Conservation (phyloP, 192 early-diverging fungal species). For the Backusella luteola region DNA sequence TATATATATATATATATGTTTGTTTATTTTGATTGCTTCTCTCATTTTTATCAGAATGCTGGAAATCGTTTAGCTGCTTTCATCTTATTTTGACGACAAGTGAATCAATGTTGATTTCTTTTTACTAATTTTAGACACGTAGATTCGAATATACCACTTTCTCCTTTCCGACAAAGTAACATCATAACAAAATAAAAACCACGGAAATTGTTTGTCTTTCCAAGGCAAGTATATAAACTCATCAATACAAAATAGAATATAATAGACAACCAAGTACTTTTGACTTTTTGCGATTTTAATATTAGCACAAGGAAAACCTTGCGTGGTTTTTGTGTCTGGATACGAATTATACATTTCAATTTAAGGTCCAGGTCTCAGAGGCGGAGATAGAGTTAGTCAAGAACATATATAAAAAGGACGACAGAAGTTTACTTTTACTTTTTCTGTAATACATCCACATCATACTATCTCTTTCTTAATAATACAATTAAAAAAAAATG, state of each 20-base stretch:
- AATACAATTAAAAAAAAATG: background rate
- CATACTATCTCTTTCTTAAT: background rate
- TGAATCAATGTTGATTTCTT: background rate
- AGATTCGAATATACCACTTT: background rate
- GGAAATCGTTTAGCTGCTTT: background rate
- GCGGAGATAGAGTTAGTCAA: background rate
- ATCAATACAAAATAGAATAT: background rate
- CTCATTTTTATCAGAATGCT: background rate
- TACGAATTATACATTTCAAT: background rate
- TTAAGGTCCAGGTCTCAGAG: background rate
- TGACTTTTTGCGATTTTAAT: background rate
- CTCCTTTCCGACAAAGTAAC: background rate
- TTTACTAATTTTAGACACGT: background rate
- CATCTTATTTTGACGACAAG: background rate
- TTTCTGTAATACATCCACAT: background rate
- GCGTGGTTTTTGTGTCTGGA: background rate
- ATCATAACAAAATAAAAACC: background rate
- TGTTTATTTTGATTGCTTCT: background rate
- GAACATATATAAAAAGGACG: background rate
- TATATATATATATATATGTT: too few species aligned
- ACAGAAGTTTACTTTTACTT: background rate
- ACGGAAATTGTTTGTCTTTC: background rate
- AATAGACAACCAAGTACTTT: background rate
- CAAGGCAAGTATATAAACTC: background rate
- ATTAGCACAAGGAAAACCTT: background rate